Base-by-base conservation (phyloP, 2,329 filamentous ascomycete species). In the Albophoma yamanashiensis region DNA sequence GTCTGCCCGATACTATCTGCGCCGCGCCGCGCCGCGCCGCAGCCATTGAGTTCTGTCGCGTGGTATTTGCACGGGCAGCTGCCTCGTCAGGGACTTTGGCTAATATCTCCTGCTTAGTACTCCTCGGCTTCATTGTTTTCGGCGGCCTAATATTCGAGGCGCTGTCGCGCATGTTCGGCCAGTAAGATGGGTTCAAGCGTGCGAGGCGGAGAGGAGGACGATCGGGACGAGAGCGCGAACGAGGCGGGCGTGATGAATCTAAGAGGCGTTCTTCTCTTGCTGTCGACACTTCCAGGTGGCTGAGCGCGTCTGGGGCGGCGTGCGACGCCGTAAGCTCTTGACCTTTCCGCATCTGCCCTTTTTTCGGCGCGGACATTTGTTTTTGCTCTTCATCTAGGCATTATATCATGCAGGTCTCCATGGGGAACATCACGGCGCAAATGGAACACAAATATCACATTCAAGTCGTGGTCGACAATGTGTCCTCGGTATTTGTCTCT, bases 61-160 rank as follows among this genome's bases (percentile, higher is more conserved):
- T n/a, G 3, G 1, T 31, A 8, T 7, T 36, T n/a, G 31, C 20
- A 17, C 31, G 12, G 8, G 20, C 1, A 36, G 7, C 17, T 14
- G 17, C 50, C n/a, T 4, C 31, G 31, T 14, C 17, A 31, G 9
- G 9, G 9, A n/a, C 17, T 20, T n/a, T 8, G 3, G 20, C 50
- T 36, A 11, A 53, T 11, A 22, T 15, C 3, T 31, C 17, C 17
- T 34, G 14, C 11, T 15, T 36, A 86, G 83, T 68, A 36, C 62
- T 87, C 55, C 81, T 87, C 65, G 83, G 70, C 42, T 87, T 87
- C 69, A 75, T 86, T 67, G 74, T 87, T 66, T 82, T 86, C 63
- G 84, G 84, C 62, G 83, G 84, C 43, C 74, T 86, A 36, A 63
- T 85, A 65, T 84, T 85, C 68, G 83, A 86, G 71, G 73, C 78